These are phyloP conservation scores for Discostella stelligera DNA, from an alignment of 352 stramenopile species.

Conservation along the genomic window DNA sequence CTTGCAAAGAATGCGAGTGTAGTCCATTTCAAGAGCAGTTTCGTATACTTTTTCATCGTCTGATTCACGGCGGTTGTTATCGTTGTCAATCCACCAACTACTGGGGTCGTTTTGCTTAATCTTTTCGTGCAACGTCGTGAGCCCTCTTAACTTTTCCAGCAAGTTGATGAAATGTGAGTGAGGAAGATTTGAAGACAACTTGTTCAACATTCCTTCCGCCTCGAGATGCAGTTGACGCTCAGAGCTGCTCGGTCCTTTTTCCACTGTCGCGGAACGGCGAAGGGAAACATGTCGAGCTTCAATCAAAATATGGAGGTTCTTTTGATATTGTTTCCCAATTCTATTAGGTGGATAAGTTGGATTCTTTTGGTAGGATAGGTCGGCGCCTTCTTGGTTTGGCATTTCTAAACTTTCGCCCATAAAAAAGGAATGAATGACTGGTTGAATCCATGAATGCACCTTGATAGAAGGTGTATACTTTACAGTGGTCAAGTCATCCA, in stretches of 20 bases:
- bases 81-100: slow-evolving; percentile 35
- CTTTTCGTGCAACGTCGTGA: slow-evolving; percentile 19
- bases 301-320: slow-evolving; percentile 26
- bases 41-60: not conserved
- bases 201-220: slow-evolving; percentile 30
- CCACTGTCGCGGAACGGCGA: not conserved
- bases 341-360: slow-evolving; percentile 46
- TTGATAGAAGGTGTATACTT: slow-evolving; percentile 39
- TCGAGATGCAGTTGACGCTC: slow-evolving; percentile 28
- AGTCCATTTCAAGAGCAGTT: slow-evolving; percentile 17
- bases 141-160: slow-evolving; percentile 34
- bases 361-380: slow-evolving; percentile 21
- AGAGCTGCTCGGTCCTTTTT: slow-evolving; percentile 6
- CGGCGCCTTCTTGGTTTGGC: not conserved
- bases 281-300: slow-evolving; percentile 34
- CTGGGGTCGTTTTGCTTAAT: slow-evolving; percentile 4
- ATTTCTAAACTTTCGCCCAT: slow-evolving; percentile 33
- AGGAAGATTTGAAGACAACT: slow-evolving; percentile 32
- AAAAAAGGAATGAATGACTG: slow-evolving; percentile 32
- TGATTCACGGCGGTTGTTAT: not conserved
- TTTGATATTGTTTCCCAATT: slow-evolving; percentile 27
- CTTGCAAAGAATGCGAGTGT: slow-evolving; percentile 35
- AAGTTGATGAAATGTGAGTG: slow-evolving; percentile 46
- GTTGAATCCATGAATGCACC: slow-evolving; percentile 42
- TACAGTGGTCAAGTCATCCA: not conserved